phyloP scores from a whole-genome alignment of 768 basidiomycete genomes.

The Suillus lakei region DNA sequence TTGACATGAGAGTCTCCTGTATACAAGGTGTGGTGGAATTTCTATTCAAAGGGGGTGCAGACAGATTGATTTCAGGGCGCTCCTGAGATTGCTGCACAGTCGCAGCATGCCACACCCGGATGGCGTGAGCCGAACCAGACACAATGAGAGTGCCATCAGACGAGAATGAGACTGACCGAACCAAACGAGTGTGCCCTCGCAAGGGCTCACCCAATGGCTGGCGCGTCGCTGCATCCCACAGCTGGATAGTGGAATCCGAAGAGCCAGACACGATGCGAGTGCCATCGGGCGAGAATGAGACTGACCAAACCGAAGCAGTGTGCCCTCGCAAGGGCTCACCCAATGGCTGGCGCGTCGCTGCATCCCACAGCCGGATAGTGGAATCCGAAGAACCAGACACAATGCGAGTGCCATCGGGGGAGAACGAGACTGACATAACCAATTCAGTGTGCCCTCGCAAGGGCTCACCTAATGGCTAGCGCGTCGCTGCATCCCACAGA shows the following conservation, averaged over 20 bases:
- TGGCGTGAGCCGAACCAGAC: neutral
- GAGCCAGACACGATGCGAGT: neutral
- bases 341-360: slow-evolving; percentile 21
- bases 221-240: neutral
- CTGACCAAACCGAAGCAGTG: neutral
- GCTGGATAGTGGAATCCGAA: neutral
- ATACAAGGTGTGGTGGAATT: neutral
- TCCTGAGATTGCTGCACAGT: neutral
- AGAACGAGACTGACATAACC: slow-evolving; percentile 1
- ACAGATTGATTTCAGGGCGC: neutral
- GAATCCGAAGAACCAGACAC: neutral
- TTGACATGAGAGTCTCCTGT: neutral
- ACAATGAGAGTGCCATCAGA: neutral
- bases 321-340: neutral
- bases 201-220: neutral
- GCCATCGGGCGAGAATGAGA: neutral
- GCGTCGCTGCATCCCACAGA: slow-evolving; percentile 18
- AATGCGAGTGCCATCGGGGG: slow-evolving; percentile 4
- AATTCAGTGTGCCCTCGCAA: neutral
- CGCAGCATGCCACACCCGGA: neutral
- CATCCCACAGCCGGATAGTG: slow-evolving; percentile 16
- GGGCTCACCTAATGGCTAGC: neutral
- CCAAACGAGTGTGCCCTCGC: neutral
- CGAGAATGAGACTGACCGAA: neutral
- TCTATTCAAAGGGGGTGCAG: neutral